Percentiles rank a stretch among this genome's conserved stretches.
Evolutionary conservation across 257 asterid species (phyloP).

Genomic region (Galeopsis tetrahit): DNA sequence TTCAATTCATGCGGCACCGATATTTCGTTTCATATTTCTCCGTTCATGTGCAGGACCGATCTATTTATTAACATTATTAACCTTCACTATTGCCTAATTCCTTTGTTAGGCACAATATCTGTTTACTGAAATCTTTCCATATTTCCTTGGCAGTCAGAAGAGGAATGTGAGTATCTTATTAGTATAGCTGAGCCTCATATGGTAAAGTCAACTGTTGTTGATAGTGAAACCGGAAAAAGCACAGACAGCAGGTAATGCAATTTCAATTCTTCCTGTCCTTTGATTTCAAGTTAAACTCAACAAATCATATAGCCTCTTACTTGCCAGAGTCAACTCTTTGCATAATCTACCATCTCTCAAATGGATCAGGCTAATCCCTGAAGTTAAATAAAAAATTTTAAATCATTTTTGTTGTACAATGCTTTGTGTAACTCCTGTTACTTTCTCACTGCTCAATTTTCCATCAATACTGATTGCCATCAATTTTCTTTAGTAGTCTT

Average conservation of each 20-base stretch:
- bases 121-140: conserved; percentile 24
- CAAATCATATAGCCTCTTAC: neutral
- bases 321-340: conserved; percentile 12
- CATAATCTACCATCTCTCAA: conserved; percentile 8
- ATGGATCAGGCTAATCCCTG: conserved; percentile 15
- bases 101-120: conserved; percentile 11
- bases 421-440: conserved; percentile 14
- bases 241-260: conserved; percentile 82
- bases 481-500: conserved; percentile 2
- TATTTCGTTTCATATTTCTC: conserved; percentile 4
- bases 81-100: conserved; percentile 28
- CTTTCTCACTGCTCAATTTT: conserved; percentile 3
- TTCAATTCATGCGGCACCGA: conserved; percentile 12
- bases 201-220: conserved; percentile 92
- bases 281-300: conserved; percentile 19
- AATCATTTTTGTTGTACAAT: conserved; percentile 11
- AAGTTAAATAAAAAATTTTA: conserved; percentile 16
- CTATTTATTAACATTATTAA: neutral
- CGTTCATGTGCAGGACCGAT: conserved; percentile 5
- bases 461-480: conserved; percentile 3
- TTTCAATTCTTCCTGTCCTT: conserved; percentile 3
- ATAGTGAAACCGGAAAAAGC: conserved; percentile 85
- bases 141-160: conserved; percentile 66
- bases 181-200: conserved; percentile 84
- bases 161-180: conserved; percentile 93